These are phyloP conservation scores for Oropetium thomaeum DNA, from an alignment of 176 grass and related monocot species.

Conservation along the genomic window DNA sequence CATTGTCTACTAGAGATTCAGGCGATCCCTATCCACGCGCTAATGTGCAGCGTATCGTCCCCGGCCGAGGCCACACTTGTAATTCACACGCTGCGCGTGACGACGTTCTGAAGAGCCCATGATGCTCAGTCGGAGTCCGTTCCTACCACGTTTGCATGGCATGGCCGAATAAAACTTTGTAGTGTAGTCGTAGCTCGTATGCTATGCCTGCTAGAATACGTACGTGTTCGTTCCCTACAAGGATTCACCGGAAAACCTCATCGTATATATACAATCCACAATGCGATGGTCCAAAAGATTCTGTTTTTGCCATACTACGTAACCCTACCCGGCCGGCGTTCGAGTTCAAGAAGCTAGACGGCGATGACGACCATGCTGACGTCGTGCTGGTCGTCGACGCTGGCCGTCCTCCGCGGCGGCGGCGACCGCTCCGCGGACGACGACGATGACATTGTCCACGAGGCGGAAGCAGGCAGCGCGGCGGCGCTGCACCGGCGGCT, in stretches of 20 bases:
- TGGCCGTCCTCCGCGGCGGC: conserved; percentile 13
- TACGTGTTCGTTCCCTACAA: background rate
- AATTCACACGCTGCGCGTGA: no score
- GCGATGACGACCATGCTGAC: background rate
- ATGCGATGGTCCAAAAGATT: background rate
- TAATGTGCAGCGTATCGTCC: no score
- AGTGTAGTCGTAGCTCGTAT: background rate
- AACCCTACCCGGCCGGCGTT: background rate
- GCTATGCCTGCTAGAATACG: background rate
- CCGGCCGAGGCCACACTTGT: no score
- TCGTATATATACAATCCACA: background rate
- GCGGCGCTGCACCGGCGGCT: conserved; percentile 1
- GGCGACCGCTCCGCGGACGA: background rate
- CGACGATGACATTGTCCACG: no score
- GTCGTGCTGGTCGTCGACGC: conserved; percentile 37
- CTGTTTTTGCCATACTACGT: no score
- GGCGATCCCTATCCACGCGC: no score
- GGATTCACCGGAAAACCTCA: background rate
- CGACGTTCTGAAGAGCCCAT: no score
- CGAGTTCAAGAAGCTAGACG: background rate
- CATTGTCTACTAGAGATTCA: no score
- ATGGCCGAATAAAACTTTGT: background rate
- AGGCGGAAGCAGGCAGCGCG: no score
- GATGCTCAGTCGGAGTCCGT: background rate
- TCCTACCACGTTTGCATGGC: background rate